These are phyloP conservation scores for Basidiobolus heterosporus DNA, from an alignment of 371 early-diverging fungal species.

Conservation along the genomic window DNA sequence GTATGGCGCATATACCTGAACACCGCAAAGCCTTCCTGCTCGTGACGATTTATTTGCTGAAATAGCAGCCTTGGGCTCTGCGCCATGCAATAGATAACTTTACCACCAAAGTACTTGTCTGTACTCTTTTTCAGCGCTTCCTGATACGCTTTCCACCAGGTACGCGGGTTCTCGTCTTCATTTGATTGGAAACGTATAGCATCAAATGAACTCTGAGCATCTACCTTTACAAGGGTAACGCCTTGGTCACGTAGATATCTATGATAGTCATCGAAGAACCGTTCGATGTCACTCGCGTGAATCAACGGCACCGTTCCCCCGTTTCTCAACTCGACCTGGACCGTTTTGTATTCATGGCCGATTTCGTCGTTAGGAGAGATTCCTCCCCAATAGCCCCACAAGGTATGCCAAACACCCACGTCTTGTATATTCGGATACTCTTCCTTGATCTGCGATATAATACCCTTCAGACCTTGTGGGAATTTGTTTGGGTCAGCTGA, in stretches of 20 bases:
- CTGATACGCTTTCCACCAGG: slow-evolving; percentile 14
- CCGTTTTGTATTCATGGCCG: not conserved
- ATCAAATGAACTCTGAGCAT: slow-evolving; percentile 19
- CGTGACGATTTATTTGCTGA: not conserved
- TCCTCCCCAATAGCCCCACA: slow-evolving; percentile 27
- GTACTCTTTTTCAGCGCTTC: slow-evolving; percentile 7
- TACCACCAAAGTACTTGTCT: slow-evolving; percentile 2
- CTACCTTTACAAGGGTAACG: slow-evolving; percentile 22
- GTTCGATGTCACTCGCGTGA: slow-evolving; percentile 1
- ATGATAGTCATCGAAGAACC: slow-evolving; percentile 21
- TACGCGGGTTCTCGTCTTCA: not conserved
- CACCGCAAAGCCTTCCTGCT: not conserved
- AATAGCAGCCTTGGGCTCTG: slow-evolving; percentile 12
- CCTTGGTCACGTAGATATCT: slow-evolving; percentile 9
- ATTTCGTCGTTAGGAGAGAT: slow-evolving; percentile 4
- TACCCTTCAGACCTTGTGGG: slow-evolving; percentile 8
- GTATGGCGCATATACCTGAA: no score
- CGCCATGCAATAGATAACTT: slow-evolving; percentile 24
- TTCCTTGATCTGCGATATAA: slow-evolving; percentile 6
- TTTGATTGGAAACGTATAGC: not conserved
- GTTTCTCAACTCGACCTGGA: not conserved
- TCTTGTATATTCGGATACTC: slow-evolving; percentile 9
- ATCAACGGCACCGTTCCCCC: not conserved
- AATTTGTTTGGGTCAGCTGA: slow-evolving; percentile 10
- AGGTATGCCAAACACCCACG: slow-evolving; percentile 24